A percentile compares a stretch with the other conserved stretches of the same genome.
phyloP scores from a whole-genome alignment of 2,329 filamentous ascomycete genomes.

The Akanthomyces uredinophilus region DNA sequence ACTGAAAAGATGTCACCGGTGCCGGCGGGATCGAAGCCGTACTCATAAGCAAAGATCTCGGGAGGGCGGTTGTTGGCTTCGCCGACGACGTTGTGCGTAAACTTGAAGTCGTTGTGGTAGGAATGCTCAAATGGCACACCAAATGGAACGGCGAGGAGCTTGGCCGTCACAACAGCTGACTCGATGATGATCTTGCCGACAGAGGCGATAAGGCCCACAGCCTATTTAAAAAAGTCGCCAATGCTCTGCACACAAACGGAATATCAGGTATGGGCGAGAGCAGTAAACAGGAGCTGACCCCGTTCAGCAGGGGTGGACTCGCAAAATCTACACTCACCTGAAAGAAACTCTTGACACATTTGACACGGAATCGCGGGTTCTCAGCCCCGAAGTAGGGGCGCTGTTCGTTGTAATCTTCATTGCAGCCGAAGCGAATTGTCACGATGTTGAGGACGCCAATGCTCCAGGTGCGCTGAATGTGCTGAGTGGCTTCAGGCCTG shows the following conservation, averaged over 20 bases:
- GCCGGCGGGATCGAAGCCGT: not conserved
- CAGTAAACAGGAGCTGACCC: too few species aligned
- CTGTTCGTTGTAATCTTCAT: not conserved
- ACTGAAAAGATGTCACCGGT: not conserved
- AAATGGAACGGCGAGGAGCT: not conserved
- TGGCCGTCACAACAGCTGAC: not conserved
- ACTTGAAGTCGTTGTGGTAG: not conserved
- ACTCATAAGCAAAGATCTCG: not conserved
- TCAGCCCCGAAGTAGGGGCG: constrained; percentile 5
- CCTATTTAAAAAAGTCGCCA: not conserved
- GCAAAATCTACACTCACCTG: not conserved
- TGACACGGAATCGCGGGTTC: not conserved
- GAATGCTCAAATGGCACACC: not conserved
- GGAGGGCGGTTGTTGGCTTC: not conserved
- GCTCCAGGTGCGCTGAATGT: not conserved
- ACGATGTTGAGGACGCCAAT: not conserved
- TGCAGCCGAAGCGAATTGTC: constrained; percentile 8
- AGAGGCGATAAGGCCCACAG: not conserved
- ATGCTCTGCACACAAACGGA: not conserved
- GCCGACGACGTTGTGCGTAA: not conserved
- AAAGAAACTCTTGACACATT: not conserved
- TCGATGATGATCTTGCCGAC: not conserved
- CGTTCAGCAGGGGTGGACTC: too few species aligned
- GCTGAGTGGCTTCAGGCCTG: not conserved
- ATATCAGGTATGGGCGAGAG: too few species aligned